Evolutionary conservation across 768 basidiomycete genomes (phyloP), one percentile per base, ranked within the genome.

Genomic region (Agaricus blazei): DNA sequence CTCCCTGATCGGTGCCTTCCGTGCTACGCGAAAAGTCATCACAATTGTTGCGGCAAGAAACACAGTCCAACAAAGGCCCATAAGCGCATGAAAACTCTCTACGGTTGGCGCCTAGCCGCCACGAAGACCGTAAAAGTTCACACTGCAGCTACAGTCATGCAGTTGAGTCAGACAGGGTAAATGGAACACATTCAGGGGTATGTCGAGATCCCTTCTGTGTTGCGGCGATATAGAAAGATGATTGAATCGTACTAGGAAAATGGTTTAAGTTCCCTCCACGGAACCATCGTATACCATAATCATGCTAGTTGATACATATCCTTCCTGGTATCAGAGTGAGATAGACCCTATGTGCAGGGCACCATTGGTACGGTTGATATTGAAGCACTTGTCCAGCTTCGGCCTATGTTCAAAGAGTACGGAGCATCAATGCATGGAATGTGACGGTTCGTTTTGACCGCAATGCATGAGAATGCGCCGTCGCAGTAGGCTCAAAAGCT

Each of bases 81-180:
- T 62, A 78, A 83, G 28, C 84, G 86, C 51, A 79, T 98, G 48
- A 83, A 80, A 62, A 78, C 71, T 2, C 93, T 99, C 67, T 99
- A 99, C 70, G 81, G 85, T 51, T 99, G 97, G 97, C 72, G 68
- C 2, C 77, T 86, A 11, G 84, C 98, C 24, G 79, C 94, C 0
- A 75, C 73, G 37, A 81, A 94, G 9, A 96, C 93, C 0, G 94
- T 97, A 67, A 68, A 65, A 0, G 95, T 98, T 0, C 98, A 98
- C 66, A 71, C 78, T 3, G 70, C 78, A 2, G 90, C 78, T 3
- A 69, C 78, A 2, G 90, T 90, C 8, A 66, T 93, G 60, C 71
- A 69, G 2, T 77, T 81, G 0, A 74, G 77, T 11, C 81, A 83
- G 36, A 79, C 81, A 52, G 85, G 85, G n/a, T 71, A 95, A n/a